Base-by-base conservation (phyloP, 805 yeast genomes). In the Limtongozyma cylindracea region DNA sequence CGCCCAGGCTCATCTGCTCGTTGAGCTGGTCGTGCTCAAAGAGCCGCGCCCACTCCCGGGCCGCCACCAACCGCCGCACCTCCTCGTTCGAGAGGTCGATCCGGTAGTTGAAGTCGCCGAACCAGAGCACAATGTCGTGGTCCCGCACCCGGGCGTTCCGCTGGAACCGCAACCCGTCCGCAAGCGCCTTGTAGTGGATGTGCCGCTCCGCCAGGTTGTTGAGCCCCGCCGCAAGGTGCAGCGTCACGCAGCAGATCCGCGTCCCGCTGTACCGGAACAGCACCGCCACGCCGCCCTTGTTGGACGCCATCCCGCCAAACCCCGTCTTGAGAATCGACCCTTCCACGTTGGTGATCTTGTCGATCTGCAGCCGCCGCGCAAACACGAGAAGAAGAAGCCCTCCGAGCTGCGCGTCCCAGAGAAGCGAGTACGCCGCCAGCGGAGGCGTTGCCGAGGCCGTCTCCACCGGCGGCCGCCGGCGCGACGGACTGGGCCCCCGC, bases 161-260 rank as follows among this genome's bases (percentile, higher is more conserved):
- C n/a, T 65, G 55, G 37, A 74, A 74, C 26, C 64, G 49, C 15
- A 73, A 50, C 5, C 74, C 76, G 26, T 61, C 66, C 2, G 68
- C 53, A 16, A 88, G 69, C 1, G 82, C 63, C 30, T 76, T 76
- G 33, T 74, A 77, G 38, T 88, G 91, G 30, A 67, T 68, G 37
- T 76, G 91, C 25, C 98, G 53, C 42, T 84, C 93, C 16, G 68
- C 74, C 9, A 63, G 54, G 36, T 76, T 68, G 27, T 67, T 65
- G 28, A 71, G 58, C 0, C 98, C 98, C 2, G 98, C 98, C 1
- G 96, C 95, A 25, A 88, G 52, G 50, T 88, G 98, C 3, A 91
- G 67, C 3, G 69, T 67, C 8, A 84, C 64, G 30, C 84, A 62
- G 34, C 94, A 77, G 23, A 88, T 44, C 14, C 61, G 62, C 8